Evolutionary conservation across 2,329 filamentous ascomycete genomes (phyloP).

Genomic region (Pseudocercospora fuligena): DNA sequence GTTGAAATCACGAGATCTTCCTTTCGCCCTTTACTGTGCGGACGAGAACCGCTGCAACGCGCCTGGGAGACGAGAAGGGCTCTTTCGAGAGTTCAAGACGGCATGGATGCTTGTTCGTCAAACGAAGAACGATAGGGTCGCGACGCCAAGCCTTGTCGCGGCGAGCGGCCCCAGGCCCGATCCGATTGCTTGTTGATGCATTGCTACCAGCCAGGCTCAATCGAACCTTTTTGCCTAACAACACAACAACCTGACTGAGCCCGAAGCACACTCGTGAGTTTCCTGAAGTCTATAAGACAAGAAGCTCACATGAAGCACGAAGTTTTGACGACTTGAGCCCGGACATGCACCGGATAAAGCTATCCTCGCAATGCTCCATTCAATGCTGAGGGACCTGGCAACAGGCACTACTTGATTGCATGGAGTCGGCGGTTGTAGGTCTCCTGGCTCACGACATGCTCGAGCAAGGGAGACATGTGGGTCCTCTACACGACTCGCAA

Average conservation of each 20-base stretch:
- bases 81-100: too few relatives aligned
- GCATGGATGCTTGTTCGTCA: neutral
- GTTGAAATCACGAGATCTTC: too few relatives aligned
- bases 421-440: neutral
- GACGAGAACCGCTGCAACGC: too few relatives aligned
- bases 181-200: neutral
- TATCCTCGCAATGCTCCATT: neutral
- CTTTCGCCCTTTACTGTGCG: too few relatives aligned
- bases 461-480: neutral
- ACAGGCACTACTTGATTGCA: neutral
- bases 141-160: neutral
- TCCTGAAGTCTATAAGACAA: neutral
- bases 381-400: neutral
- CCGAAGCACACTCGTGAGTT: neutral
- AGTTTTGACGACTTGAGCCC: neutral
- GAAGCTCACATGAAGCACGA: neutral
- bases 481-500: neutral
- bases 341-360: neutral
- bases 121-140: neutral
- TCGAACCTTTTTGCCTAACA: neutral
- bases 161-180: neutral
- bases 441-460: neutral
- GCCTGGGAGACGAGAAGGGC: too few relatives aligned
- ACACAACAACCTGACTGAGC: neutral
- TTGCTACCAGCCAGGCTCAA: neutral